Percentiles rank a stretch among this genome's conserved stretches.
phyloP scores from a whole-genome alignment of 1,139 yeast species.

The Citeromyces hawaiiensis region DNA sequence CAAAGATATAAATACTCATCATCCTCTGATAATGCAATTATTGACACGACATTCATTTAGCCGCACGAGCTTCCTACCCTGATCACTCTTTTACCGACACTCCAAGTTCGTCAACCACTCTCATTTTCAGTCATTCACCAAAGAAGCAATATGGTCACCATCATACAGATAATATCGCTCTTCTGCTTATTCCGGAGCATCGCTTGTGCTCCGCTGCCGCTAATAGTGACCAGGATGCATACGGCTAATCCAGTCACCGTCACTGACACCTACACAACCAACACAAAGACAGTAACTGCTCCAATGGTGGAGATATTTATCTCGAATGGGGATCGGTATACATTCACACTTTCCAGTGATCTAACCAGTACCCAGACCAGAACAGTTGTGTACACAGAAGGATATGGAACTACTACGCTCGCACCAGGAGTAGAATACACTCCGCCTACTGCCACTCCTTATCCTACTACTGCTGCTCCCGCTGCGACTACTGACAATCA shows the following conservation, averaged over 20 bases:
- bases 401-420: constrained; percentile 9
- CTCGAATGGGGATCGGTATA: constrained; percentile 48
- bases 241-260: background rate
- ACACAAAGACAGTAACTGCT: constrained; percentile 21
- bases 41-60: too few relatives aligned
- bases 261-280: constrained; percentile 1
- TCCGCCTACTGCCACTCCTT: constrained; percentile 8
- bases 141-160: background rate
- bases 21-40: too few relatives aligned
- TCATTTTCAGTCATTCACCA: too few relatives aligned
- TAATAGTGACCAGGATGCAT: background rate
- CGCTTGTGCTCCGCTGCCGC: background rate
- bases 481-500: constrained; percentile 5
- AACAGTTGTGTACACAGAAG: constrained; percentile 10
- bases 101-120: too few relatives aligned
- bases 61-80: too few relatives aligned
- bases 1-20: too few relatives aligned
- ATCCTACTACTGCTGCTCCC: constrained; percentile 9
- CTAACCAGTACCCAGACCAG: constrained; percentile 18
- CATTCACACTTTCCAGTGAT: constrained; percentile 33
- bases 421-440: constrained; percentile 13
- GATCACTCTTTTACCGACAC: too few relatives aligned
- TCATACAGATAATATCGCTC: background rate
- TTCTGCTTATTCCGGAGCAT: background rate
- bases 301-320: constrained; percentile 61